Evolutionary conservation across 2,329 filamentous ascomycete genomes (phyloP).

Genomic region (Calonectria pseudoreteaudii): DNA sequence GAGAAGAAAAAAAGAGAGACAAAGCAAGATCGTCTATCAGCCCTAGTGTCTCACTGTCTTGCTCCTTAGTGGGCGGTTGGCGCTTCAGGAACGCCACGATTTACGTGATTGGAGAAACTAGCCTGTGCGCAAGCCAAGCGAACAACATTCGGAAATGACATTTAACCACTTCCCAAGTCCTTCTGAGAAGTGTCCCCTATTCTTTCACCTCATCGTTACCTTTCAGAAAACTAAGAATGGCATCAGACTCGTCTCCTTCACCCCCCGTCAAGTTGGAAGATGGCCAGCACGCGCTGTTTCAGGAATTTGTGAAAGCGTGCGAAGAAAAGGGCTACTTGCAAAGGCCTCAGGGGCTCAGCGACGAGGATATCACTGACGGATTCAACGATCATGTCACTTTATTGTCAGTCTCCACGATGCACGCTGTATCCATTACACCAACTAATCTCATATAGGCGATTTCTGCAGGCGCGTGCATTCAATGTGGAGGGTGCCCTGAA

Average conservation of each 20-base stretch:
- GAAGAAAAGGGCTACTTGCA: background rate
- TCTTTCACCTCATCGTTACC: background rate
- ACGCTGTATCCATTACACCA: background rate
- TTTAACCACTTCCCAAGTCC: background rate
- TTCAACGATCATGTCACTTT: background rate
- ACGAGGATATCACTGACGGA: background rate
- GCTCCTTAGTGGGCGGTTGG: background rate
- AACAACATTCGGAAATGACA: background rate
- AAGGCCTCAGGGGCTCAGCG: background rate
- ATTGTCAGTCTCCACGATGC: background rate
- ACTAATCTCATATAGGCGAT: background rate
- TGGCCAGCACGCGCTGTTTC: background rate
- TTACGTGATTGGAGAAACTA: background rate
- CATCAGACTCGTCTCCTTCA: background rate
- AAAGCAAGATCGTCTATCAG: background rate
- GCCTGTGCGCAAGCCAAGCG: background rate
- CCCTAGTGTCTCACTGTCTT: background rate
- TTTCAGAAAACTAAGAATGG: background rate
- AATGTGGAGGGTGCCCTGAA: background rate
- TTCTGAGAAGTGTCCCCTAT: background rate
- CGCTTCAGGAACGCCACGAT: background rate
- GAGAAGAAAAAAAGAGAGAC: too few relatives aligned
- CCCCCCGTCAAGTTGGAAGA: background rate
- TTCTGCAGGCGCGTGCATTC: background rate
- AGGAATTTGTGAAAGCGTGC: background rate